Conservation (phyloP, 2,329 filamentous ascomycete species). For the Fusarium sp. region DNA sequence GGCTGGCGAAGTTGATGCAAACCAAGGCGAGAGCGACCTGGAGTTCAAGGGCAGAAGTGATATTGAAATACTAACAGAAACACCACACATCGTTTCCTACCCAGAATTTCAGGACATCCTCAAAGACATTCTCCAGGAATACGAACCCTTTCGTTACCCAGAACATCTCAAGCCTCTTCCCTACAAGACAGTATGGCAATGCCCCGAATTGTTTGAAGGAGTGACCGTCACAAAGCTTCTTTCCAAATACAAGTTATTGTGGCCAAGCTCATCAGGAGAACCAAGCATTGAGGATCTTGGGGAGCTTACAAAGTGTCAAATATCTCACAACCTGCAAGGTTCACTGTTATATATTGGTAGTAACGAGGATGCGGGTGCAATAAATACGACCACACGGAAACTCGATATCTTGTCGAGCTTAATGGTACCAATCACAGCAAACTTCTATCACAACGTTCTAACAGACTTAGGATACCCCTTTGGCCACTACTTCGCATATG, state of each 20-base stretch:
- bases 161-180: conserved; percentile 24
- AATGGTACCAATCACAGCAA: conserved; percentile 21
- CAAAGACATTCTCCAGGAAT: conserved; percentile 6
- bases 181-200: conserved; percentile 48
- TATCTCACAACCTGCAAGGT: conserved; percentile 49
- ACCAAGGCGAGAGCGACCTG: background rate
- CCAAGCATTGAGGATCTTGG: conserved; percentile 31
- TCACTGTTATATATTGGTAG: conserved; percentile 51
- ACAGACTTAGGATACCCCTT: conserved; percentile 32
- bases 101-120: conserved; percentile 17
- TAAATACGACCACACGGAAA: conserved; percentile 37
- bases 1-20: conserved; percentile 21
- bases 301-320: conserved; percentile 31
- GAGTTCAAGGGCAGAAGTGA: conserved; percentile 26
- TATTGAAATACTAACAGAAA: conserved; percentile 31
- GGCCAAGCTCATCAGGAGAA: conserved; percentile 4
- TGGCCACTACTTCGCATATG: conserved; percentile 38
- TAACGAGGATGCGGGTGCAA: background rate
- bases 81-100: conserved; percentile 47
- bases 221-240: conserved; percentile 33
- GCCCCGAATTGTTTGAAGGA: conserved; percentile 32
- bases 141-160: conserved; percentile 46
- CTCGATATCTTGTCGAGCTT: conserved; percentile 41
- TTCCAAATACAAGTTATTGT: conserved; percentile 33
- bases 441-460: conserved; percentile 10